These are phyloP conservation scores for Pseudocercospora fijiensis DNA, from an alignment of 2,329 filamentous ascomycete species.

Conservation along the genomic window DNA sequence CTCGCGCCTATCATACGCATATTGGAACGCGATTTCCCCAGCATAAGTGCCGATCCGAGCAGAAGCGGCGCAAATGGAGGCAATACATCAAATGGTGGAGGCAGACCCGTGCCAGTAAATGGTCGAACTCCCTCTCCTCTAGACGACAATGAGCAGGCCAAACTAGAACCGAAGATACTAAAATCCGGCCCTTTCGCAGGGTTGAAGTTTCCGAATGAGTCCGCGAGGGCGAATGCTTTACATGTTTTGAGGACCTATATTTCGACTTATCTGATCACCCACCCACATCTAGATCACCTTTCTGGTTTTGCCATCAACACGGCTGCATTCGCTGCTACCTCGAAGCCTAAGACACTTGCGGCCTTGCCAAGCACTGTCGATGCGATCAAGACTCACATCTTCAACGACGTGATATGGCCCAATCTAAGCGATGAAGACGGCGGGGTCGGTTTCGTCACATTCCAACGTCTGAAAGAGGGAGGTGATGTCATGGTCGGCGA, in stretches of 20 bases:
- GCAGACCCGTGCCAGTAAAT: constrained; percentile 17
- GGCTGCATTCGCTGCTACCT: constrained; percentile 74
- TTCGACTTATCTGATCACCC: constrained; percentile 87
- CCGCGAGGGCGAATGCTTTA: constrained; percentile 73
- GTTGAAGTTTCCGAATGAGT: constrained; percentile 65
- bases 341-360: constrained; percentile 77
- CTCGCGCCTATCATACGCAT: constrained; percentile 81
- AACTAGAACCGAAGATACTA: constrained; percentile 52
- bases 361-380: constrained; percentile 85
- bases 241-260: constrained; percentile 77
- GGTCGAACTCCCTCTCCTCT: constrained; percentile 21
- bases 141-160: not conserved
- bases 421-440: constrained; percentile 96
- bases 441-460: constrained; percentile 87
- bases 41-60: constrained; percentile 33
- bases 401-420: constrained; percentile 98
- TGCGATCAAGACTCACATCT: constrained; percentile 89
- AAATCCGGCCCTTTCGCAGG: constrained; percentile 74
- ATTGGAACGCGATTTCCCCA: constrained; percentile 59
- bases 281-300: constrained; percentile 95
- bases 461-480: constrained; percentile 82
- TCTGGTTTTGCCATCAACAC: constrained; percentile 92
- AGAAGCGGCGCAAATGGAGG: constrained; percentile 22
- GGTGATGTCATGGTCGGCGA: constrained; percentile 81
- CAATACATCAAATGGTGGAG: constrained; percentile 15